A percentile compares a stretch with the other conserved stretches of the same genome.
phyloP scores from a whole-genome alignment of 2,329 filamentous ascomycete species.

The Claviceps sp. region DNA sequence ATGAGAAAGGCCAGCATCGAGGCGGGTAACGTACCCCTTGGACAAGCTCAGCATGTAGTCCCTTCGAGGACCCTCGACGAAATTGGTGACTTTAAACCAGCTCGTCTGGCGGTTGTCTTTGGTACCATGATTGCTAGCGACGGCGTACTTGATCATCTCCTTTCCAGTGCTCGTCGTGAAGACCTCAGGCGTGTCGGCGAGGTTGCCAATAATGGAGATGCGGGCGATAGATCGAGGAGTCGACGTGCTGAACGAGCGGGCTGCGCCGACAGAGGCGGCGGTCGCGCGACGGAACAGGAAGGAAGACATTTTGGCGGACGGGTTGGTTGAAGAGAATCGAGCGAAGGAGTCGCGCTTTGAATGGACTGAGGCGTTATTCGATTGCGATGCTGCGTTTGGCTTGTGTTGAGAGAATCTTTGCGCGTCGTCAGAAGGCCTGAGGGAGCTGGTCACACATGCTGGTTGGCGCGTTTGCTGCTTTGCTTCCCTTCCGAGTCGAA shows the following conservation, averaged over 20 bases:
- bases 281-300: constrained; percentile 40
- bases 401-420: no score
- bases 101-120: constrained; percentile 62
- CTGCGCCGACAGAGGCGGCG: constrained; percentile 30
- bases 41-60: constrained; percentile 60
- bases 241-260: constrained; percentile 67
- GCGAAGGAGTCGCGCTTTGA: no score
- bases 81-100: constrained; percentile 74
- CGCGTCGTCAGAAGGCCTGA: no score
- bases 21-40: constrained; percentile 59
- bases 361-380: no score
- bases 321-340: background rate
- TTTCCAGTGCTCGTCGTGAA: constrained; percentile 54
- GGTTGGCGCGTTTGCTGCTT: no score
- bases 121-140: constrained; percentile 56
- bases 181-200: constrained; percentile 68
- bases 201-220: constrained; percentile 76
- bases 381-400: no score
- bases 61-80: constrained; percentile 55
- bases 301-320: constrained; percentile 25
- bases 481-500: no score
- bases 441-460: no score
- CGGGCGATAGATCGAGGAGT: constrained; percentile 54
- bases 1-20: background rate
- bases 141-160: constrained; percentile 63